Evolutionary conservation across 148 eudicot genomes (phyloP), one percentile per base, ranked within the genome.

Genomic region (Simmondsia chinensis): DNA sequence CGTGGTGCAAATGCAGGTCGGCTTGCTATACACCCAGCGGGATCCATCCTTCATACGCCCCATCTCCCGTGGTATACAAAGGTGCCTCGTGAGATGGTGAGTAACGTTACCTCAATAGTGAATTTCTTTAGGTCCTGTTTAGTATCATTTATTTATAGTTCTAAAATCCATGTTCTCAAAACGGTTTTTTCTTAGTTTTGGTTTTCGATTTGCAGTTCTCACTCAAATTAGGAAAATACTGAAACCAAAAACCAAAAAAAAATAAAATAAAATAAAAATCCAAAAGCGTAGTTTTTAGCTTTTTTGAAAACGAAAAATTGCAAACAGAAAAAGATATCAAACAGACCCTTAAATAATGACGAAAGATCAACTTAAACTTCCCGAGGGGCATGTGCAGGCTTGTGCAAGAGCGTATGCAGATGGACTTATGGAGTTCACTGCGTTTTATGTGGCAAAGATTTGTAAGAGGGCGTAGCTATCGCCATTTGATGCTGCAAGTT

Each of bases 1-100:
- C 41, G 33, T 44, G 14, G 26, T 54, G 16, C 29, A 68, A 52
- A 34, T 45, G 14, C 59, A 83, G 97, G 95, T 84, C 48, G 97
- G 97, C 42, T 58, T 91, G 56, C 76, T 91, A 11, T 91, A 91
- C 69, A 61, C 74, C 44, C 94, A 82, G 48, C 76, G 97, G 12
- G 94, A 91, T 48, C 97, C 97, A 37, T 76, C 95, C 43, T 76
- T 78, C 39, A 62, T 89, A 56, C 97, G 97, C 28, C 97, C 97
- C 5, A 43, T 70, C 38, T 73, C 82, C 36, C 78, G 80, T 51
- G 97, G 80, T 46, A 72, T 89, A 39, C 67, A 82, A 65, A 82
- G 97, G 72, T 89, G 97, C 65, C 80, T 89, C 38, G 95, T 82
- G 39, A 85, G 97, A 85, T 89, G 97, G 97, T 89, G 57, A 63